phyloP scores from a whole-genome alignment of 2,329 filamentous ascomycete genomes.

The Fusarium hostae region DNA sequence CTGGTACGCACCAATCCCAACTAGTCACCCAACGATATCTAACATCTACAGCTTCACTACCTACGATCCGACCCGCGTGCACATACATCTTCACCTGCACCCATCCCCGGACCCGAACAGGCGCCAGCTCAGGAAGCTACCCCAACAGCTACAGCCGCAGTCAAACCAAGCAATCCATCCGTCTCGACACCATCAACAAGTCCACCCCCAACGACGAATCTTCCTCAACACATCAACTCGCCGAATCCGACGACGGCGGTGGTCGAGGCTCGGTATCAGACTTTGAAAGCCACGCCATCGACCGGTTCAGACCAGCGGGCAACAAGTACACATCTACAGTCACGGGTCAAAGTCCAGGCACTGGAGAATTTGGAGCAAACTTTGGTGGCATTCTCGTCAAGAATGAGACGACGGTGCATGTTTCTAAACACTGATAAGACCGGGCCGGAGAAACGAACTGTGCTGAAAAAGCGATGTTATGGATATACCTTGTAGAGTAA shows the following conservation, averaged over 20 bases:
- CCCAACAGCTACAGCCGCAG: slow-evolving; percentile 35
- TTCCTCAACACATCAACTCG: slow-evolving; percentile 37
- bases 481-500: background rate
- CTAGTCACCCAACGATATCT: accelerated
- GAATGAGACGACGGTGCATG: slow-evolving; percentile 37
- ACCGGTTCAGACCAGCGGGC: slow-evolving; percentile 20
- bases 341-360: slow-evolving; percentile 13
- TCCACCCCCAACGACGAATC: slow-evolving; percentile 25
- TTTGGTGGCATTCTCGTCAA: slow-evolving; percentile 40
- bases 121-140: slow-evolving; percentile 36
- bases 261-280: slow-evolving; percentile 25
- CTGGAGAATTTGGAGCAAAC: background rate
- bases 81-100: slow-evolving; percentile 36
- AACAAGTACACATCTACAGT: slow-evolving; percentile 29
- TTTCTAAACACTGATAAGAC: slow-evolving; percentile 13
- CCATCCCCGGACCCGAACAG: slow-evolving; percentile 22
- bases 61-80: slow-evolving; percentile 39
- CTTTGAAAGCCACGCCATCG: slow-evolving; percentile 40
- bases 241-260: slow-evolving; percentile 12
- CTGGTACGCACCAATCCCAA: background rate
- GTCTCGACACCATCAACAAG: slow-evolving; percentile 34
- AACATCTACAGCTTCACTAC: slow-evolving; percentile 32
- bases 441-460: background rate
- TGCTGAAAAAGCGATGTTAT: background rate
- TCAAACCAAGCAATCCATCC: slow-evolving; percentile 39